Conservation (phyloP, 345 rosid species). For the Citrus trifoliata region DNA sequence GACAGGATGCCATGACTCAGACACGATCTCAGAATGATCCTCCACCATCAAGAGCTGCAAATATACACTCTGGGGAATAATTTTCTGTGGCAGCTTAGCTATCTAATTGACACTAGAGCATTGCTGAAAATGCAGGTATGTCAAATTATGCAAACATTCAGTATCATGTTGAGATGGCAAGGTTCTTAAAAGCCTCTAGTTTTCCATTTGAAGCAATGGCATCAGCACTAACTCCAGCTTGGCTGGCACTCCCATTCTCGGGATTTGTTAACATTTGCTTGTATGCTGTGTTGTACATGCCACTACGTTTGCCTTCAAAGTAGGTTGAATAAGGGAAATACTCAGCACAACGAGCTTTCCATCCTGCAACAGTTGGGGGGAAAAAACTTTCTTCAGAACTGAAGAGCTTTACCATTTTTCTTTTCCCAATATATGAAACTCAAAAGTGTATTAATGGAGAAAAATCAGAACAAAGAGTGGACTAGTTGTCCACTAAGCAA, state of each 20-base stretch:
- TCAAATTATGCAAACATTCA: conserved; percentile 8
- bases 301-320: conserved; percentile 78
- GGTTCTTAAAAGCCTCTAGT: conserved; percentile 59
- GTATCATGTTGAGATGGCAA: conserved; percentile 33
- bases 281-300: conserved; percentile 45
- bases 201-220: conserved; percentile 63
- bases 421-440: too few species aligned
- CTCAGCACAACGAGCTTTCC: conserved; percentile 72
- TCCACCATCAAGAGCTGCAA: conserved; percentile 11
- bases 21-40: conserved; percentile 5
- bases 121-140: conserved; percentile 1
- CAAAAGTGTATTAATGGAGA: too few species aligned
- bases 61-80: neutral
- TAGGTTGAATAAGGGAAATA: conserved; percentile 70
- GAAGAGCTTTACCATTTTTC: neutral
- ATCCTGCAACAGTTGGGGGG: conserved; percentile 47
- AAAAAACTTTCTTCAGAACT: neutral
- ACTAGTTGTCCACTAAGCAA: too few species aligned
- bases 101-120: conserved; percentile 5
- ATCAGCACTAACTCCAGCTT: conserved; percentile 38
- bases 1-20: neutral
- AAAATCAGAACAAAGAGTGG: too few species aligned
- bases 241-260: conserved; percentile 53
- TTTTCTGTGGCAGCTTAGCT: conserved; percentile 7
- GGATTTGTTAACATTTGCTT: conserved; percentile 34